Conservation (phyloP, 2,329 filamentous ascomycete genomes). For the Hypomyces perniciosus region DNA sequence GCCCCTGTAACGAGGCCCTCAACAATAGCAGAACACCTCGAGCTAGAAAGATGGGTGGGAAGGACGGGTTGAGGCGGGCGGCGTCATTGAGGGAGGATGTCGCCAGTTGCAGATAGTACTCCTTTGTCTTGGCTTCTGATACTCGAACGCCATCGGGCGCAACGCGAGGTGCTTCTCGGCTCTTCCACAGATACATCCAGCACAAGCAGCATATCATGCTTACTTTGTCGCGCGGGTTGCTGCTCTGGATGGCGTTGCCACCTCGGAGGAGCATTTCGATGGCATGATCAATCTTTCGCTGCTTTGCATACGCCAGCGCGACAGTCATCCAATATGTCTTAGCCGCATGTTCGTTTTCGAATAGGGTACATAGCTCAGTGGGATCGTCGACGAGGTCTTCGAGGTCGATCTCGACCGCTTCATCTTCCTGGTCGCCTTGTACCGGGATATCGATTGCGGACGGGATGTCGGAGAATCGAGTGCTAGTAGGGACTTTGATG, state of each 20-base stretch:
- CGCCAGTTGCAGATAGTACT: slow-evolving; percentile 85
- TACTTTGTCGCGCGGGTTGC: slow-evolving; percentile 74
- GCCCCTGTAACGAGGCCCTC: slow-evolving; percentile 75
- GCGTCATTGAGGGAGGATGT: slow-evolving; percentile 91
- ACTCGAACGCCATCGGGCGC: slow-evolving; percentile 56
- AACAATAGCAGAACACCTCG: slow-evolving; percentile 85
- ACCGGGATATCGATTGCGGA: slow-evolving; percentile 61
- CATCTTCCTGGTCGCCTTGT: slow-evolving; percentile 58
- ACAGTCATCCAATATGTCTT: slow-evolving; percentile 98
- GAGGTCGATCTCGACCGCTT: slow-evolving; percentile 87
- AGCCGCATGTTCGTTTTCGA: slow-evolving; percentile 88
- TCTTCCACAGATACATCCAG: slow-evolving; percentile 89
- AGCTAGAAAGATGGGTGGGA: slow-evolving; percentile 84
- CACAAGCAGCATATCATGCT: slow-evolving; percentile 79
- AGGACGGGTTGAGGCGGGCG: slow-evolving; percentile 86
- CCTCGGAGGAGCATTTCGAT: slow-evolving; percentile 70
- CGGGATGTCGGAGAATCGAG: slow-evolving; percentile 60
- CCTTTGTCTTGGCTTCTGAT: slow-evolving; percentile 81
- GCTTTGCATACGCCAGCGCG: slow-evolving; percentile 91
- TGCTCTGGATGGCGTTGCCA: slow-evolving; percentile 63
- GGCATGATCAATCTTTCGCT: slow-evolving; percentile 82
- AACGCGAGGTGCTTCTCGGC: slow-evolving; percentile 65
- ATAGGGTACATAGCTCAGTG: slow-evolving; percentile 86
- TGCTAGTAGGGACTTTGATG: slow-evolving; percentile 37
- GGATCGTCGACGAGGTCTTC: slow-evolving; percentile 88